Base-by-base conservation (phyloP, 768 basidiomycete species). In the Mycena epipterygia region DNA sequence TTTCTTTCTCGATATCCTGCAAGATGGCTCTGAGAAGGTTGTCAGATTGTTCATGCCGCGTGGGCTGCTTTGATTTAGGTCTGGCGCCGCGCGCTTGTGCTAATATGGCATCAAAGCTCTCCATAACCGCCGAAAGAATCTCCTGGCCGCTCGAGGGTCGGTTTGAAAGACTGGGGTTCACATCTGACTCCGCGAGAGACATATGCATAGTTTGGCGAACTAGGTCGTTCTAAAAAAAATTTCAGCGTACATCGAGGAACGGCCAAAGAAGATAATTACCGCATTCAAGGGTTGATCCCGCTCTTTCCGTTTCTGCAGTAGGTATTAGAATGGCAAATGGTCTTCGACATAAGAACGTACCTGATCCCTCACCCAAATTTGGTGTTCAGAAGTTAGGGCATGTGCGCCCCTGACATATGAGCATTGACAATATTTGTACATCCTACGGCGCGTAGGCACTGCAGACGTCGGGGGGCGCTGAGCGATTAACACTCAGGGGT, bases 51-150 rank as follows among this genome's bases (percentile, higher is more conserved):
- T 55, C 53, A 32, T n/a, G 17, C 17, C 53, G 53, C 32, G n/a
- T 23, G 7, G 33, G 33, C 53, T 55, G 53, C 33, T 55, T 55
- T 21, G 53, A 21, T 37, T 23, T 35, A 33, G 53, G 30, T 13
- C 30, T 19, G 53, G 53, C 35, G 32, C 33, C 53, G 21, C 53
- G 53, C 32, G 53, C 32, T 55, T 55, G 53, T 5, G 21, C 17
- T 55, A 55, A 21, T n/a, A 55, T 13, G n/a, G 53, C 53, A 5
- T 55, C 53, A n/a, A 55, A 55, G 27, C 53, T 55, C 35, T 35
- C 53, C 53, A 37, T 55, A 32, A 55, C 33, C n/a, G 53, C 53
- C 19, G 33, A 37, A 32, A 55, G 3, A 13, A 55, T 32, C 12
- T 55, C n/a, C 21, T 55, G 3, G 33, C 51, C 30, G 30, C 51